These are phyloP conservation scores for Achaetomium macrosporum DNA, from an alignment of 2,329 filamentous ascomycete genomes.

Conservation along the genomic window DNA sequence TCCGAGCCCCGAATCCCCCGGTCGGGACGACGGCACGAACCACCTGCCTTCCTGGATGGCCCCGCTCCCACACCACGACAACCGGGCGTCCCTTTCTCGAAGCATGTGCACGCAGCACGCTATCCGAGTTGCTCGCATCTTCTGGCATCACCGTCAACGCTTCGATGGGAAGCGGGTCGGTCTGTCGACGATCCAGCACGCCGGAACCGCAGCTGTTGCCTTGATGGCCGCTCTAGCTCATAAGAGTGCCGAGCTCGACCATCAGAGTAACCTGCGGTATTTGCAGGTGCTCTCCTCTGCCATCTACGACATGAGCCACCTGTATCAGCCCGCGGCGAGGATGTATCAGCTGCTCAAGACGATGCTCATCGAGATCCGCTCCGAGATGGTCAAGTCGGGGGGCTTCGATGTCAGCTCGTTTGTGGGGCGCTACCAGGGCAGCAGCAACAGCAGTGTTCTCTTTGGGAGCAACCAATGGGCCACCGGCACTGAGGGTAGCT, in stretches of 20 bases:
- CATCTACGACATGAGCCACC: conserved; percentile 46
- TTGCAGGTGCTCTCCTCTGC: conserved; percentile 48
- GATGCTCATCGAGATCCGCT: conserved; percentile 44
- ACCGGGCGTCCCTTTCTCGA: conserved; percentile 37
- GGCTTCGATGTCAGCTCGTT: conserved; percentile 12
- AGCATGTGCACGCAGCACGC: conserved; percentile 51
- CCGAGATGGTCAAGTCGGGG: conserved; percentile 25
- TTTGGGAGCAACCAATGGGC: conserved; percentile 16
- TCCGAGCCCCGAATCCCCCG: conserved; percentile 12
- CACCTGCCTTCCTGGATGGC: conserved; percentile 22
- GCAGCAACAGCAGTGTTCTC: conserved; percentile 3
- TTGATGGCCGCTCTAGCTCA: conserved; percentile 44
- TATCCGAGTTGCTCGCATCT: conserved; percentile 46
- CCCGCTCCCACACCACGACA: conserved; percentile 35
- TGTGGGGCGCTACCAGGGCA: conserved; percentile 13
- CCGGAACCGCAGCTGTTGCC: conserved; percentile 48
- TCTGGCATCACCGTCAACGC: conserved; percentile 49
- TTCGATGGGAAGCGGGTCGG: conserved; percentile 48
- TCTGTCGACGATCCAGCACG: conserved; percentile 47
- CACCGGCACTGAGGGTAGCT: background rate
- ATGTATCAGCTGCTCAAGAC: conserved; percentile 49
- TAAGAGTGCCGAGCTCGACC: conserved; percentile 32
- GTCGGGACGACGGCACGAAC: background rate
- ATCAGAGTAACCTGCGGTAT: conserved; percentile 38
- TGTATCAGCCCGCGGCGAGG: conserved; percentile 47